A percentile compares a stretch with the other conserved stretches of the same genome.
Evolutionary conservation across 345 rosid species (phyloP).

Genomic region (Camelina sativa): DNA sequence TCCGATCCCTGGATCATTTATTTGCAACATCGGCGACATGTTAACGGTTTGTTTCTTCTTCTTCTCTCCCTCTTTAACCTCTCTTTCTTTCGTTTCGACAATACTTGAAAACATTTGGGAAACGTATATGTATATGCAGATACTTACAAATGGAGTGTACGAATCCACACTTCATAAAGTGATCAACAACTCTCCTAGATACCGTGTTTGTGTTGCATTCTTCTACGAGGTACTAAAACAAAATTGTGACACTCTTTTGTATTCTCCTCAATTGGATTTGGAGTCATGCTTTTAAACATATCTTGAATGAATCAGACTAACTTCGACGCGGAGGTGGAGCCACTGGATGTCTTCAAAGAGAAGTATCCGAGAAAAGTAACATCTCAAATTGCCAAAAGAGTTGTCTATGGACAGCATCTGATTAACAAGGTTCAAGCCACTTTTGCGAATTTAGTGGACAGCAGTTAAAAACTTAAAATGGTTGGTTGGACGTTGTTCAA

Average conservation of each 20-base stretch:
- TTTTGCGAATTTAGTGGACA: constrained; percentile 44
- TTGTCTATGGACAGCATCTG: constrained; percentile 79
- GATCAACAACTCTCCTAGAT: constrained; percentile 55
- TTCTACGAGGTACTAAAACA: constrained; percentile 63
- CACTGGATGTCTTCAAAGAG: constrained; percentile 64
- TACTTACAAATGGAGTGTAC: constrained; percentile 67
- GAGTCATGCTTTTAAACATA: background rate
- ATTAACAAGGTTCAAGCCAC: constrained; percentile 66
- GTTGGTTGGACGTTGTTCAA: background rate
- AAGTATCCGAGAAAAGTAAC: constrained; percentile 46
- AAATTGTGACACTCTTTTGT: background rate
- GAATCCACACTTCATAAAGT: constrained; percentile 74
- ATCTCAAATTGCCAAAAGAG: constrained; percentile 46
- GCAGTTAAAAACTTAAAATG: background rate
- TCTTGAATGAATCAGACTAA: constrained; percentile 51
- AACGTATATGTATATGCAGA: constrained; percentile 43
- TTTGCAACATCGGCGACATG: constrained; percentile 90
- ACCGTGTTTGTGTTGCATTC: constrained; percentile 62
- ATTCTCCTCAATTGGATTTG: background rate
- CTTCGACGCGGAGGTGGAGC: constrained; percentile 68
- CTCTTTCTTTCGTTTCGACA: background rate
- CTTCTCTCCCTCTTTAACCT: background rate
- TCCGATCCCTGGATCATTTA: constrained; percentile 69
- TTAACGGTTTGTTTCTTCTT: constrained; percentile 54
- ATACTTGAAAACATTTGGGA: background rate